These are phyloP conservation scores for Tylopilus sp. DNA, from an alignment of 768 basidiomycete species.

Conservation along the genomic window DNA sequence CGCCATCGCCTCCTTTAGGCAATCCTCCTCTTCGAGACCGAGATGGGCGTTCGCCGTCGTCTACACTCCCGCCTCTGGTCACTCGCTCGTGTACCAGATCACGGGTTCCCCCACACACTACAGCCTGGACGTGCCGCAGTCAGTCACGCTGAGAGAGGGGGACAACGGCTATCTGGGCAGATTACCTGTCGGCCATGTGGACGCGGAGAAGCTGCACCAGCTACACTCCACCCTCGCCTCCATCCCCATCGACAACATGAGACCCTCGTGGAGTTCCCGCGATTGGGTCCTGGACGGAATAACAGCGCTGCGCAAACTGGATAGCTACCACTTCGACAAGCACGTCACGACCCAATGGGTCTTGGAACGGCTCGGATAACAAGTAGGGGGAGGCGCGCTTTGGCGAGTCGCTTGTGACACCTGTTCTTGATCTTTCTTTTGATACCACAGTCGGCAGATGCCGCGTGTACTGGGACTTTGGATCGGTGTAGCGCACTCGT, in stretches of 20 bases:
- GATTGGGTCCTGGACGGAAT: constrained; percentile 34
- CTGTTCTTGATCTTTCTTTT: constrained; percentile 8
- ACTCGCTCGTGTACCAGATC: constrained; percentile 33
- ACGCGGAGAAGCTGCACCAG: constrained; percentile 28
- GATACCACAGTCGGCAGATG: constrained; percentile 24
- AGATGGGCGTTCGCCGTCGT: constrained; percentile 29
- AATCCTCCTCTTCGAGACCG: constrained; percentile 17
- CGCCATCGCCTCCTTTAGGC: constrained; percentile 27
- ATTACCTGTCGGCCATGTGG: constrained; percentile 22
- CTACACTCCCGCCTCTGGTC: constrained; percentile 26
- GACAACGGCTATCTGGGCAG: constrained; percentile 27
- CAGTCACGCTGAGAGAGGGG: constrained; percentile 30
- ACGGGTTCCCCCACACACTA: constrained; percentile 27
- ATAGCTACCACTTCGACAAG: constrained; percentile 30
- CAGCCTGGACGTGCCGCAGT: constrained; percentile 31
- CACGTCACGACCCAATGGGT: constrained; percentile 29
- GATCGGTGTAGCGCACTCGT: constrained; percentile 9
- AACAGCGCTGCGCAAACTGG: constrained; percentile 24
- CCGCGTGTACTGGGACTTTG: constrained; percentile 21
- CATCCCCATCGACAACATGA: constrained; percentile 24
- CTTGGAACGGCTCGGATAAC: constrained; percentile 24
- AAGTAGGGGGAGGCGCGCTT: constrained; percentile 19
- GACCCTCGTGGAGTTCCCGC: constrained; percentile 27
- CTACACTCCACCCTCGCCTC: constrained; percentile 28
- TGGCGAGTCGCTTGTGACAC: constrained; percentile 4